Percentiles rank a stretch among this genome's conserved stretches.
phyloP scores from a whole-genome alignment of 495 filamentous ascomycete species.

The Corynascus novoguineensis region DNA sequence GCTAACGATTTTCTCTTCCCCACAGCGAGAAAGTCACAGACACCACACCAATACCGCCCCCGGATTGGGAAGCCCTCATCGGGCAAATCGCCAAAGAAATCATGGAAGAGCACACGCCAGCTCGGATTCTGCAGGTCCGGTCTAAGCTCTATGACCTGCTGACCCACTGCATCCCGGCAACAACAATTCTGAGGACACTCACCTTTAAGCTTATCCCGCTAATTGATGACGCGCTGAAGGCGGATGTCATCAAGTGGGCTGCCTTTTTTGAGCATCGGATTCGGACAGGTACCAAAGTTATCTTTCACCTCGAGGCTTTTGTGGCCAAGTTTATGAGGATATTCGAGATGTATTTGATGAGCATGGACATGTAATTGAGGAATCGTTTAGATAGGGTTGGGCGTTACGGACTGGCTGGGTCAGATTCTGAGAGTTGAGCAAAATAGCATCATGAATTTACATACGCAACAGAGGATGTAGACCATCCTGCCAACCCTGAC shows the following conservation, averaged over 20 bases:
- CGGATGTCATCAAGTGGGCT: conserved; percentile 90
- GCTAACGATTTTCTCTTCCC: conserved; percentile 9
- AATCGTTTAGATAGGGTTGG: background rate
- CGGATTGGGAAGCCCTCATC: conserved; percentile 93
- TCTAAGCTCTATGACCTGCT: conserved; percentile 92
- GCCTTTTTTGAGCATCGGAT: conserved; percentile 96
- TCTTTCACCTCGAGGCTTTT: conserved; percentile 97
- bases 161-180: conserved; percentile 93
- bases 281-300: conserved; percentile 84
- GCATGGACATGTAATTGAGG: conserved; percentile 59
- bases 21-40: conserved; percentile 85
- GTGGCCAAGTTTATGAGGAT: conserved; percentile 98
- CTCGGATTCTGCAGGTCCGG: conserved; percentile 76
- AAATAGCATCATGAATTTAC: background rate
- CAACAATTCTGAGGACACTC: conserved; percentile 85
- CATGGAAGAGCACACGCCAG: conserved; percentile 81
- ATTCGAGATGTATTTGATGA: conserved; percentile 87
- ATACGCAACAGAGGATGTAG: background rate
- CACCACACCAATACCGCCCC: conserved; percentile 79
- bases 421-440: conserved; percentile 5
- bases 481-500: background rate
- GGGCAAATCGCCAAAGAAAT: conserved; percentile 83
- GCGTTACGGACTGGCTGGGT: background rate
- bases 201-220: conserved; percentile 86
- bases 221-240: conserved; percentile 81